Evolutionary conservation across 2,329 filamentous ascomycete genomes (phyloP), one percentile per base, ranked within the genome.

Genomic region (Zasmidium citrigriseum): DNA sequence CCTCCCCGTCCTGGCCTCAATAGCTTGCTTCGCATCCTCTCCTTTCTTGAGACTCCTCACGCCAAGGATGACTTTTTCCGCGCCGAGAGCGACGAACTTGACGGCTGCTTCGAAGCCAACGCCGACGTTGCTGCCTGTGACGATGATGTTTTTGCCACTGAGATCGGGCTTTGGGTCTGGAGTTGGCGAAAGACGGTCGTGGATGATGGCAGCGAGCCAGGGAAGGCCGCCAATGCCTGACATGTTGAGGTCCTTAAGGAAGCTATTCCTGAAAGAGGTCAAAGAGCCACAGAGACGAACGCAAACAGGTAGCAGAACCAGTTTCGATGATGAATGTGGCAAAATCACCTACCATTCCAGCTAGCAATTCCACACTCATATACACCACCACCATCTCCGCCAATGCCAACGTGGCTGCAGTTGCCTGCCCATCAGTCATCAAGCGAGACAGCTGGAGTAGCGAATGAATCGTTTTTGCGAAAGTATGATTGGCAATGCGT

Each of bases 71-170:
- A 78, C 67, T 52, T 72, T 73, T 0, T 64, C 61, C 1, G 74
- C 73, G 16, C 72, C 73, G 27, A 74, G 52, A 5, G 63, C 61
- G 11, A 73, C 72, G 55, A 77, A 75, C 50, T 76, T 74, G 54
- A 68, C 63, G 1, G 67, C 64, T 4, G 75, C 73, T 61, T 74
- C 73, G 52, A 72, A 67, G 3, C 76, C 76, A 16, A 77, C 63
- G n/a, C 76, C 76, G 1, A 67, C 69, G 45, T 73, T 77, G 9
- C 71, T 68, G 12, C 76, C 76, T 14, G 75, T 70, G 24, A 70
- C 57, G 22, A 70, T 41, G 44, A 68, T 11, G 11, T 11, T 47
- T 4, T 16, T 57, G 21, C 58, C 62, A 16, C 54, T 24, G 54
- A 68, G 68, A 12, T 64, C 61, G 11, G 60, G 48, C 14, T 46